Percentiles rank a stretch among this genome's conserved stretches.
Evolutionary conservation across 176 grass and related monocot genomes (phyloP).

Genomic region (Coix lacrymajobi): DNA sequence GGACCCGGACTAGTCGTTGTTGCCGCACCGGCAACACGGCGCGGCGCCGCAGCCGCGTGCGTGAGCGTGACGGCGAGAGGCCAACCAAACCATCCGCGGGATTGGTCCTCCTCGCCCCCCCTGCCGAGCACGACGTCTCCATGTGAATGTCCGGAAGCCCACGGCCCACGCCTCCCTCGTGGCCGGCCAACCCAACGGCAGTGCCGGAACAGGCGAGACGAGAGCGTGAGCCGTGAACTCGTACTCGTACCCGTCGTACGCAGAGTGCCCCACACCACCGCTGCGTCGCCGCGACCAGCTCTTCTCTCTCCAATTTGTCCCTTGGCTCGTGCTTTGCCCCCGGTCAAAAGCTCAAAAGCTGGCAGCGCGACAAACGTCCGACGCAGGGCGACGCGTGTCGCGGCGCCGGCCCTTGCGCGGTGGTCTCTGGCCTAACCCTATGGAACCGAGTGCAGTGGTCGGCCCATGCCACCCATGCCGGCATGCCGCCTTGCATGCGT

Average conservation of each 20-base stretch:
- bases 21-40: background rate
- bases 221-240: background rate
- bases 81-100: background rate
- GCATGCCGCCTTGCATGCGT: background rate
- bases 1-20: background rate
- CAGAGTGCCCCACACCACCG: background rate
- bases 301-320: background rate
- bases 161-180: background rate
- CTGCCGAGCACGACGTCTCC: background rate
- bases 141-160: background rate
- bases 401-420: background rate
- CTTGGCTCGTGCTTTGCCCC: background rate
- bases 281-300: background rate
- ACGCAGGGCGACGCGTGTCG: background rate
- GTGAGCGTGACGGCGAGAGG: constrained; percentile 9
- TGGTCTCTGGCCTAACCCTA: background rate
- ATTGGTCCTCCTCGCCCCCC: no score
- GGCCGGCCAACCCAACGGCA: background rate
- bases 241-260: background rate
- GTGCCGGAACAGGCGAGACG: background rate
- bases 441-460: background rate
- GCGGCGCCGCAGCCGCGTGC: background rate
- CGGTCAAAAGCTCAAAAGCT: constrained; percentile 24
- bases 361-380: constrained; percentile 8
- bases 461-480: constrained; percentile 11